Evolutionary conservation across 768 basidiomycete genomes (phyloP).

Genomic region (Lentinula raphanica): DNA sequence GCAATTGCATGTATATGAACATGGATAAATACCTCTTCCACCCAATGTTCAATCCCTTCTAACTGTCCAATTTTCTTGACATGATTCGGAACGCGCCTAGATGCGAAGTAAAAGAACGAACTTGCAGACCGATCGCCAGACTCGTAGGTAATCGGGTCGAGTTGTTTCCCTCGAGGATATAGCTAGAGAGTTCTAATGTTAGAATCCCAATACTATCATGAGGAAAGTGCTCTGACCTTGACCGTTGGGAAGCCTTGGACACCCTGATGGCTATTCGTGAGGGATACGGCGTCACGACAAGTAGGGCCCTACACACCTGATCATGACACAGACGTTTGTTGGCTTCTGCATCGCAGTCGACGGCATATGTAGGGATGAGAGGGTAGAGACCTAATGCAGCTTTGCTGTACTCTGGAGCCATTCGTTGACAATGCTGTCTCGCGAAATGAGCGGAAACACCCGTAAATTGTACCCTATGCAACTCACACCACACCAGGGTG

Average conservation of each 20-base stretch:
- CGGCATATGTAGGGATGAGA: conserved; percentile 81
- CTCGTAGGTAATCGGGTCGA: conserved; percentile 62
- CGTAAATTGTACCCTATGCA: neutral
- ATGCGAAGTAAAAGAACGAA: conserved; percentile 71
- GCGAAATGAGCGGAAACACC: neutral
- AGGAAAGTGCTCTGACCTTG: conserved; percentile 45
- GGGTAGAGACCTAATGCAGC: conserved; percentile 77
- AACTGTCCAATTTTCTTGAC: conserved; percentile 54
- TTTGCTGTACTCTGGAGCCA: conserved; percentile 82
- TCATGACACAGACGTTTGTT: conserved; percentile 83
- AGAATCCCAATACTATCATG: neutral
- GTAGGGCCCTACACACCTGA: conserved; percentile 39
- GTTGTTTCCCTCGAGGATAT: conserved; percentile 70
- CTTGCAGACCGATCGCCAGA: conserved; percentile 64
- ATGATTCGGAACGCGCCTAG: conserved; percentile 66
- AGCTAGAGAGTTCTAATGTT: conserved; percentile 34
- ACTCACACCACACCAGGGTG: conserved; percentile 90
- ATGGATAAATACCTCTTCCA: conserved; percentile 50
- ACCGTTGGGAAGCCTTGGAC: conserved; percentile 92
- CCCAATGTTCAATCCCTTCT: conserved; percentile 61
- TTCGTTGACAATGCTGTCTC: conserved; percentile 71
- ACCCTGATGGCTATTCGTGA: conserved; percentile 30
- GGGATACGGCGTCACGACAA: neutral
- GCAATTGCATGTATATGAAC: no score
- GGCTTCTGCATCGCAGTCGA: conserved; percentile 83